Evolutionary conservation across 1,284 basidiomycete species (phyloP).

Genomic region (Ganoderma lucidum): DNA sequence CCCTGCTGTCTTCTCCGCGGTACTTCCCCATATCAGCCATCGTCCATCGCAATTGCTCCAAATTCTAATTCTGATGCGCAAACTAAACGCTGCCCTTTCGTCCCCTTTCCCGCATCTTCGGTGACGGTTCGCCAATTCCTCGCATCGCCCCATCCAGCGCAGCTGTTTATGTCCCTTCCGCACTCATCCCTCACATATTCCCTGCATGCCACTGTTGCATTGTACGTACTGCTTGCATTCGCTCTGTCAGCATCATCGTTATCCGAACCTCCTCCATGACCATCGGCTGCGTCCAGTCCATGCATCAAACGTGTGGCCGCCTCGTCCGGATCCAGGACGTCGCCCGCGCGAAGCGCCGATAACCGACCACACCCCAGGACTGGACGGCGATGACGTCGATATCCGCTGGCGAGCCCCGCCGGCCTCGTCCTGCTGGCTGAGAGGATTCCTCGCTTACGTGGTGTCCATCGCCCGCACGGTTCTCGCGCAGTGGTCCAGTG

Average conservation of each 20-base stretch:
- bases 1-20: constrained; percentile 14
- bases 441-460: not conserved
- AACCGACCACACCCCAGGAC: constrained; percentile 10
- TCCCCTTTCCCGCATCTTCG: constrained; percentile 14
- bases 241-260: constrained; percentile 26
- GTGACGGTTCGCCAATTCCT: constrained; percentile 25
- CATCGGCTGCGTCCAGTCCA: constrained; percentile 6
- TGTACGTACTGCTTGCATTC: constrained; percentile 29
- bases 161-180: constrained; percentile 12
- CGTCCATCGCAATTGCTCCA: constrained; percentile 26
- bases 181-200: constrained; percentile 8
- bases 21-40: constrained; percentile 19
- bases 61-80: constrained; percentile 17
- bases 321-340: constrained; percentile 6
- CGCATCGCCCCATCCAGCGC: constrained; percentile 22
- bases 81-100: not conserved
- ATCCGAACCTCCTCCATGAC: constrained; percentile 16
- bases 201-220: constrained; percentile 16
- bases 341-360: constrained; percentile 14
- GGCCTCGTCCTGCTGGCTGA: not conserved
- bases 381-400: constrained; percentile 7
- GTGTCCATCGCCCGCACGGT: constrained; percentile 6
- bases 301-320: not conserved
- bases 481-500: constrained; percentile 18
- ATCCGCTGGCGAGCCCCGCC: constrained; percentile 9